Evolutionary conservation across 2,329 filamentous ascomycete genomes (phyloP), one percentile per base, ranked within the genome.

Genomic region (Annulohypoxylon truncatum): DNA sequence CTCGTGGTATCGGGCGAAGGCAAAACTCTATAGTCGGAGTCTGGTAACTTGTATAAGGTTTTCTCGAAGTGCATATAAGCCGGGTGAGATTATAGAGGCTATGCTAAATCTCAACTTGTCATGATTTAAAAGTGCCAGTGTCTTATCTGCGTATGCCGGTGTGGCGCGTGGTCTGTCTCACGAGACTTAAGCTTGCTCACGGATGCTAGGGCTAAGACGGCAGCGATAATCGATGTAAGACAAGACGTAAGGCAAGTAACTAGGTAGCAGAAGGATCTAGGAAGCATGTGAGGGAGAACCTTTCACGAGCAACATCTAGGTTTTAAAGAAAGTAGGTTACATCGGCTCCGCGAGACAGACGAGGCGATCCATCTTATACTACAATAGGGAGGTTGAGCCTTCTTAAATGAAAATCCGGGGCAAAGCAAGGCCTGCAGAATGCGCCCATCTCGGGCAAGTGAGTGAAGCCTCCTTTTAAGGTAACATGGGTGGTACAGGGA

Each of bases 371-470:
- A 53, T 61, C 46, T 33, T 59, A 42, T 48, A 51, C 61, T 50
- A 54, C 48, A 66, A 53, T 57, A 63, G 64, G 67, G 67, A 67
- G 55, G 61, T 66, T 55, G 48, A 51, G 47, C 33, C 48, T 38
- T 66, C 51, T 61, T 70, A 61, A 62, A 51, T 63, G 58, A 61
- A 62, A 67, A 69, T 67, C 67, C 58, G 64, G 64, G 67, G 67
- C 57, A 67, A 42, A 44, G 22, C 51, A 67, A 42, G 48, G 22
- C 51, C 38, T 51, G 60, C 55, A 54, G 48, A 55, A 46, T 52
- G 53, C 55, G 61, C 50, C 67, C 61, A 65, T 65, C 57, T 65
- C 59, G 64, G 67, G 54, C 62, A 66, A 64, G 63, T 18, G 28
- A 53, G 33, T 54, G 67, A 63, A 63, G 67, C 58, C 48, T 65